Conservation (phyloP, 2,329 filamentous ascomycete genomes). For the Alternaria gaisen region DNA sequence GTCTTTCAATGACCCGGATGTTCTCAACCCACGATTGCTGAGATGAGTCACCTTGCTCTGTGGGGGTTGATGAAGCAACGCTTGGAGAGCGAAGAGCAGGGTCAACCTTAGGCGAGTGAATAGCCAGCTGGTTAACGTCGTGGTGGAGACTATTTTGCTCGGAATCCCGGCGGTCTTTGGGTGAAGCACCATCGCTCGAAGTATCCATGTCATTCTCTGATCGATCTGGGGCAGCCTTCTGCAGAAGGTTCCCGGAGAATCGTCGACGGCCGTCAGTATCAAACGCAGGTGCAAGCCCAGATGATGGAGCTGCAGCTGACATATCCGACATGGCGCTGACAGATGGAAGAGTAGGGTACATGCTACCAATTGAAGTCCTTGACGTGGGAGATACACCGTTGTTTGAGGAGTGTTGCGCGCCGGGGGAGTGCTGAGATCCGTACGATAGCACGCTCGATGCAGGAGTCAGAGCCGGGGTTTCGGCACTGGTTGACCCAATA, state of each 20-base stretch:
- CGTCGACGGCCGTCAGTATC: constrained; percentile 68
- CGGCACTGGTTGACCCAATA: constrained; percentile 54
- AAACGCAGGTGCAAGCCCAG: constrained; percentile 72
- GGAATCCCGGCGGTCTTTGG: constrained; percentile 45
- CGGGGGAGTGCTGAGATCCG: constrained; percentile 79
- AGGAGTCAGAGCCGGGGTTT: constrained; percentile 80
- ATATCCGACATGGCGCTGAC: constrained; percentile 71
- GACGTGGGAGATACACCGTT: constrained; percentile 71
- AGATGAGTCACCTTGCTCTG: constrained; percentile 45
- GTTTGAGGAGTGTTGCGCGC: constrained; percentile 61
- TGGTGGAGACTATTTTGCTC: constrained; percentile 50
- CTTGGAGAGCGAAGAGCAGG: constrained; percentile 52
- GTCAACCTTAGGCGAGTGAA: constrained; percentile 53
- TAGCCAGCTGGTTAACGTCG: constrained; percentile 50
- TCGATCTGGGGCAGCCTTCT: constrained; percentile 54
- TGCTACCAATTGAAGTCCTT: constrained; percentile 63
- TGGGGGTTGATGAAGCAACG: constrained; percentile 46
- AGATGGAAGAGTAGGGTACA: constrained; percentile 79
- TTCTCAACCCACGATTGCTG: constrained; percentile 70
- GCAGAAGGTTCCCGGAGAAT: constrained; percentile 68
- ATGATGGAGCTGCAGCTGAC: constrained; percentile 69
- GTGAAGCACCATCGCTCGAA: constrained; percentile 47
- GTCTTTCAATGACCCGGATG: constrained; percentile 68
- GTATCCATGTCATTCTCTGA: constrained; percentile 52
- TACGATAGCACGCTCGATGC: constrained; percentile 80